phyloP scores from a whole-genome alignment of 805 yeast genomes.

The Candida ipomoeae region DNA sequence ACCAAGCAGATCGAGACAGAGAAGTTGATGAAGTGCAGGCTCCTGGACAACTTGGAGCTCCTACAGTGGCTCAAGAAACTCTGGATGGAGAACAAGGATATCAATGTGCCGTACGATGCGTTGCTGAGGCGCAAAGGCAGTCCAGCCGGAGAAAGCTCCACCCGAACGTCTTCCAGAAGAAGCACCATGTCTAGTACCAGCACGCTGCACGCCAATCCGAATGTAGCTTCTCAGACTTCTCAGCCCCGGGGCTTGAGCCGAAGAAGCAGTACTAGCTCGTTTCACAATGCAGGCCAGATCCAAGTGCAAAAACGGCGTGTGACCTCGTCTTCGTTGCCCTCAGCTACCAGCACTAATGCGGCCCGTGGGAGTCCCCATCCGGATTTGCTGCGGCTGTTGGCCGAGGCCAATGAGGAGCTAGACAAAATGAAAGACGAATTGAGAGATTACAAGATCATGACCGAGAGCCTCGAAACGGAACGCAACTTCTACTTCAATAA shows the following conservation, averaged over 20 bases:
- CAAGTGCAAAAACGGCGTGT: constrained; percentile 20
- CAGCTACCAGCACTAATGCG: neutral
- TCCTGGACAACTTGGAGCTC: constrained; percentile 92
- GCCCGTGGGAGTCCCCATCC: constrained; percentile 1
- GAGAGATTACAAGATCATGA: constrained; percentile 52
- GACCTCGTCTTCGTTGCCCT: constrained; percentile 10
- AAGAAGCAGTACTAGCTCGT: constrained; percentile 6
- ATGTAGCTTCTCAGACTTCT: neutral
- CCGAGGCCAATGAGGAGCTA: constrained; percentile 40
- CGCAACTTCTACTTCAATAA: constrained; percentile 89
- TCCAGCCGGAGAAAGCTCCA: constrained; percentile 5
- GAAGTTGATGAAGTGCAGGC: constrained; percentile 73
- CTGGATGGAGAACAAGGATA: constrained; percentile 76
- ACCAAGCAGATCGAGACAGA: constrained; percentile 78
- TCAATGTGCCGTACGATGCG: constrained; percentile 64
- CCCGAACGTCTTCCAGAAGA: constrained; percentile 11
- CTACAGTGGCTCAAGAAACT: constrained; percentile 84
- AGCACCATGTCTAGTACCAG: constrained; percentile 7
- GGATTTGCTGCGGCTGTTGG: constrained; percentile 37
- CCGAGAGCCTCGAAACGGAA: constrained; percentile 71
- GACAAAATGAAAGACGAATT: constrained; percentile 45
- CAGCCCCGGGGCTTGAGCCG: constrained; percentile 1
- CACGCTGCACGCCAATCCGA: constrained; percentile 2
- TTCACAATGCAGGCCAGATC: neutral
- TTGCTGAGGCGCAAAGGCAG: constrained; percentile 22